Evolutionary conservation across 148 eudicot species (phyloP), one percentile per base, ranked within the genome.

Genomic region (Salicornia ramosissima): DNA sequence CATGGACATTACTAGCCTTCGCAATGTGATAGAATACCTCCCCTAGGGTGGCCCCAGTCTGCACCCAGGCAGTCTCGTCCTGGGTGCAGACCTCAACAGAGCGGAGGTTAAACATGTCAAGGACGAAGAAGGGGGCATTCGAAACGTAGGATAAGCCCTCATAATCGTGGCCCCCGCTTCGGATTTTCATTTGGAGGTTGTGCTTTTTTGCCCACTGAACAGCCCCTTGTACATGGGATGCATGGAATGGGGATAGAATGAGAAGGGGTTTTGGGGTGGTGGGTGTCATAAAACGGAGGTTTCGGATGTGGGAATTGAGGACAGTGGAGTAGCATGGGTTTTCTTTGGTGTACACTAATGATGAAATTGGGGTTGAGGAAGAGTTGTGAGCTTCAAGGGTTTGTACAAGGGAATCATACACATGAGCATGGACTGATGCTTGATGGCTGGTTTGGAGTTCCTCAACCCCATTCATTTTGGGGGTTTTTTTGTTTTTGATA

Each of bases 101-200:
- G 6, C 61, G 50, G 36, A 62, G 62, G 50, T 71, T 71, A 51
- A 62, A 63, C 75, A 71, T 71, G 75, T 71, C 75, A 39, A 71
- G 68, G 28, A 71, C 13, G 5, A 71, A 25, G 45, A 71, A 71
- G 19, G 68, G 68, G 75, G 2, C 28, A 6, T 39, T 31, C 2
- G 75, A 71, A 6, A 62, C 62, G 21, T 71, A 71, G 24, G 74
- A 71, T 31, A 71, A 24, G n/a, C 74, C 74, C 40, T 71, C 74
- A 29, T 71, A 71, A 28, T 71, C 75, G 15, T 71, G 75, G 5
- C 75, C 75, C 0, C 75, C 75, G 24, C 75, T 71, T 24, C 68
- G 60, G 28, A 71, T 63, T 6, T 51, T 71, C 68, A 71, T 71
- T 16, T 62, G 51, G 13, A 71, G 10, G 7, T 33, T 18, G 0